Evolutionary conservation across 306 rosid genomes (phyloP).

Genomic region (Glycine latifolia): DNA sequence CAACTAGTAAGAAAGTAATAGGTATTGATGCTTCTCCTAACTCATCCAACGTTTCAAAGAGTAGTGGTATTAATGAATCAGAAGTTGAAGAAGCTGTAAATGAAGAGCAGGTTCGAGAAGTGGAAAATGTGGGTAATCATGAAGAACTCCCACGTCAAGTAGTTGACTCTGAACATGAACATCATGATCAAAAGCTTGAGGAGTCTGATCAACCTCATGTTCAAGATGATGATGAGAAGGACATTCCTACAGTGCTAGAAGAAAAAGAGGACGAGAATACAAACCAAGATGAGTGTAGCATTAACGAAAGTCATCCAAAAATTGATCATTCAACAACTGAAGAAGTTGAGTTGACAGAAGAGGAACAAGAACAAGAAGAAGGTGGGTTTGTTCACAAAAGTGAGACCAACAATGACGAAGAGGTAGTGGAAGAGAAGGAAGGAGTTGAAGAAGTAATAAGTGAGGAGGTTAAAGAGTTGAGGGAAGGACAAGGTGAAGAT

Average conservation of each 20-base stretch:
- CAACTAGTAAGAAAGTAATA: slow-evolving; percentile 49
- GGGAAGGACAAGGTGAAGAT: slow-evolving; percentile 42
- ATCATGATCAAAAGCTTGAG: slow-evolving; percentile 31
- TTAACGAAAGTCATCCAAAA: slow-evolving; percentile 29
- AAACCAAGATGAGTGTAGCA: slow-evolving; percentile 39
- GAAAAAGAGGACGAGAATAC: slow-evolving; percentile 33
- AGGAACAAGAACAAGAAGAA: slow-evolving; percentile 1
- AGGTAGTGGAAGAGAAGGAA: neutral
- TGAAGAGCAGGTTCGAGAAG: slow-evolving; percentile 34
- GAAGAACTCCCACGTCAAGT: neutral
- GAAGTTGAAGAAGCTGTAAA: slow-evolving; percentile 44
- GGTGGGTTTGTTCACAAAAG: slow-evolving; percentile 27
- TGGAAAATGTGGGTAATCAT: slow-evolving; percentile 15
- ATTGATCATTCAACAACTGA: slow-evolving; percentile 40
- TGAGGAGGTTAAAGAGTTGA: slow-evolving; percentile 17
- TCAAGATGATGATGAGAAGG: slow-evolving; percentile 37
- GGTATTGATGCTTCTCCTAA: neutral
- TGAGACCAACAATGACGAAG: slow-evolving; percentile 7
- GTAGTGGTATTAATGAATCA: neutral
- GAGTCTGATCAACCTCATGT: slow-evolving; percentile 35
- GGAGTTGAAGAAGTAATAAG: slow-evolving; percentile 36
- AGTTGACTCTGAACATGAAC: slow-evolving; percentile 15
- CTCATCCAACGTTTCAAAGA: slow-evolving; percentile 38
- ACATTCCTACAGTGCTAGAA: slow-evolving; percentile 44
- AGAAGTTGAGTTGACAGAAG: slow-evolving; percentile 45